These are phyloP conservation scores for Drechmeria coniospora DNA, from an alignment of 2,329 filamentous ascomycete species.

Conservation along the genomic window DNA sequence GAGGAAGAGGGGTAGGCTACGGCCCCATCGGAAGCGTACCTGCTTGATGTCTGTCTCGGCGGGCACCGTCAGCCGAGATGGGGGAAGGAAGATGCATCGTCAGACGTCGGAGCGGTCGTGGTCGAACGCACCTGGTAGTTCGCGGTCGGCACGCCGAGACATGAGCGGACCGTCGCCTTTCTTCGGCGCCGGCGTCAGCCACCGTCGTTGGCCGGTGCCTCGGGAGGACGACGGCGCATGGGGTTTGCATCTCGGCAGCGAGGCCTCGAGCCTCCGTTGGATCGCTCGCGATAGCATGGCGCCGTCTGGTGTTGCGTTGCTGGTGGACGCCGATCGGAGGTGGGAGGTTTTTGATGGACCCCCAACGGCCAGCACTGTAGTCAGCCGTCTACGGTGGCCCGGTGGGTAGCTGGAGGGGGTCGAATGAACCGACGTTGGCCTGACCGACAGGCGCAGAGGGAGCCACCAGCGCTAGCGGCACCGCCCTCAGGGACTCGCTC, in stretches of 20 bases:
- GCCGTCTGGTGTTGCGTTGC: neutral
- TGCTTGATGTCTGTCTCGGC: constrained; percentile 21
- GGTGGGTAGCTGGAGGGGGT: neutral
- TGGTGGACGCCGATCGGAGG: neutral
- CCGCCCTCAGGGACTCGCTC: no score
- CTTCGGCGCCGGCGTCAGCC: constrained; percentile 38
- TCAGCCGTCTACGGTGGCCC: neutral
- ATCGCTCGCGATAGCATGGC: constrained; percentile 8
- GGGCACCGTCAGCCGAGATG: constrained; percentile 2
- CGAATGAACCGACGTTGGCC: no score
- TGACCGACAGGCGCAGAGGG: no score
- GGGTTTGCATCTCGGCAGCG: constrained; percentile 8
- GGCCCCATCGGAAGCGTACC: constrained; percentile 44
- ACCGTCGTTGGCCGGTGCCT: constrained; percentile 23
- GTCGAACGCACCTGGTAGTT: constrained; percentile 40
- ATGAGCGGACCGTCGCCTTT: constrained; percentile 47
- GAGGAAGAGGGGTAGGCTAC: constrained; percentile 69
- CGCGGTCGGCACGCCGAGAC: constrained; percentile 48
- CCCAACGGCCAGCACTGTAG: no score
- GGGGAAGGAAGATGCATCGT: neutral
- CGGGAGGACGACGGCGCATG: constrained; percentile 4
- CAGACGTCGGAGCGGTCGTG: neutral
- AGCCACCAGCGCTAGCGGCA: no score
- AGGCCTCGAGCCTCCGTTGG: constrained; percentile 10
- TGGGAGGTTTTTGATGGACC: constrained; percentile 4